Base-by-base conservation (phyloP, 257 asterid genomes). In the Ajuga chamaepitys region DNA sequence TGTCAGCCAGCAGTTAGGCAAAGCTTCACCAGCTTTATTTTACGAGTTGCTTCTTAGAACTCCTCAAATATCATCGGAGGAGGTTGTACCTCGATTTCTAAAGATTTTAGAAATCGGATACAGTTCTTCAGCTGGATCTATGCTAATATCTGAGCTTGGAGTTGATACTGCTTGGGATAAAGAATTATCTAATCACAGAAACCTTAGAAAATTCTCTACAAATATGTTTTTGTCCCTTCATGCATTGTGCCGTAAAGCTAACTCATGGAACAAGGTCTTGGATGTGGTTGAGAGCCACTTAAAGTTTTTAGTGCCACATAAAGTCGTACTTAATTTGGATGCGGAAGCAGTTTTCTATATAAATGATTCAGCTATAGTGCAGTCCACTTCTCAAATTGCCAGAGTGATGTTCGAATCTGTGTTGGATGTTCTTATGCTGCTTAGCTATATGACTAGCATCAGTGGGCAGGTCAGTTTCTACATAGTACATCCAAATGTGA, bases 311-410 rank as follows among this genome's bases (percentile, higher is more conserved):
- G 96, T 86, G 73, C 97, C 99, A 73, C 95, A 67, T 22, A 87
- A 89, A 80, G 66, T 74, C 70, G 86, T 45, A 62, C 88, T 80
- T 59, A 72, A 75, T 12, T 70, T 75, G 60, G 83, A 74, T 18
- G 74, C 78, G 61, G 85, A 77, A 61, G 74, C 82, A 24, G 55
- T 52, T 52, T 74, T 79, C 73, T 79, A 70, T 64, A 30, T 80
- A 59, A 70, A 71, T 79, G 74, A 78, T 81, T 76, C 85, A 47
- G 78, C 88, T 42, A 62, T 82, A 56, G 96, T 93, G 71, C 96
- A 87, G 59, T 81, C 97, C 62, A 87, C 88, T 73, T 84, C 90
- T 70, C 99, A 93, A 81, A 77, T 93, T 72, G 88, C 99, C 73
- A 86, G 80, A 82, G 85, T 83, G 80, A 84, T 87, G 95, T 82